Conservation (phyloP, 495 filamentous ascomycete genomes). For the Podospora anserina region DNA sequence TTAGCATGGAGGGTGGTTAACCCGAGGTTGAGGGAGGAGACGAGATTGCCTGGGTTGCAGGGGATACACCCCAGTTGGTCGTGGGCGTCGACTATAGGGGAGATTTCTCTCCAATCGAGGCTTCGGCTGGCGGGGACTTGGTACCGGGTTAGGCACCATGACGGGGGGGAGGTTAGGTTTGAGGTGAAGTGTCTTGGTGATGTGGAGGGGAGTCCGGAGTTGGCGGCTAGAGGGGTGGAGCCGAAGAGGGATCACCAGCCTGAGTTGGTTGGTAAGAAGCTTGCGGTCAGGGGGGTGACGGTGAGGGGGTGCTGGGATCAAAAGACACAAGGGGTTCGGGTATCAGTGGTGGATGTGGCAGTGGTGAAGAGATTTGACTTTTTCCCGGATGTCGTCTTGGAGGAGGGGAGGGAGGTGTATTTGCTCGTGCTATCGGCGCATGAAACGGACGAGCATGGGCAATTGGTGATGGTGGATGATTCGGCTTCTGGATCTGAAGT, state of each 20-base stretch:
- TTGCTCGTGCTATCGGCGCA: no score
- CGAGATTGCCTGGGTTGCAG: background rate
- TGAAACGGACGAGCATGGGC: no score
- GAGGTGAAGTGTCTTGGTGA: background rate
- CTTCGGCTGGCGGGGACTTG: background rate
- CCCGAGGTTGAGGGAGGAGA: background rate
- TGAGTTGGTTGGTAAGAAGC: background rate
- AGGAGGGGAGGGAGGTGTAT: no score
- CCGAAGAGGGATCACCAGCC: background rate
- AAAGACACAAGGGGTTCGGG: background rate
- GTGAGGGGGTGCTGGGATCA: no score
- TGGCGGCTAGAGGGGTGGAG: background rate
- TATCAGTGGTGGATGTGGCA: background rate
- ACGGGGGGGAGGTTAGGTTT: background rate
- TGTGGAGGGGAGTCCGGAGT: background rate
- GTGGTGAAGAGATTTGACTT: background rate
- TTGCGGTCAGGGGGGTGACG: no score
- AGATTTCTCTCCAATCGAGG: constrained; percentile 2
- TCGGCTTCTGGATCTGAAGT: background rate
- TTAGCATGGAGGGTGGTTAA: constrained; percentile 17
- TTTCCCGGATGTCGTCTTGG: background rate
- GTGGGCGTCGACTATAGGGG: constrained; percentile 9
- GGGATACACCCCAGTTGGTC: constrained; percentile 7
- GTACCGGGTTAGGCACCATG: background rate
- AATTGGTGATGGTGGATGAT: background rate